phyloP scores from a whole-genome alignment of 116 monocot genomes.

The Papilionanthe hybrid region DNA sequence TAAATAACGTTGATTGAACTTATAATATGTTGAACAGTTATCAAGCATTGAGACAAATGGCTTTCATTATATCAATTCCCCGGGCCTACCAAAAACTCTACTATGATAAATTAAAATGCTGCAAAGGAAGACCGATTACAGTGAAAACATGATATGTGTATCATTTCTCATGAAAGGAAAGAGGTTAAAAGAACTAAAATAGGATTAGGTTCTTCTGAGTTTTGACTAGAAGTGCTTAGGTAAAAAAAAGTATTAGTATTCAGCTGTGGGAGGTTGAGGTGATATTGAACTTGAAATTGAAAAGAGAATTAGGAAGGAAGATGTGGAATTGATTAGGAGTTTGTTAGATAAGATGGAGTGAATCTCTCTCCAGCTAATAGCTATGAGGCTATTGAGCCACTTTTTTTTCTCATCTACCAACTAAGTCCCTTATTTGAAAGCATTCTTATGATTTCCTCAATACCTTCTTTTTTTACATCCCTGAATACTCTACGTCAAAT shows the following conservation, averaged over 20 bases:
- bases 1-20: neutral
- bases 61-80: neutral
- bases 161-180: neutral
- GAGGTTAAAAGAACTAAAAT: neutral
- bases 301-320: neutral
- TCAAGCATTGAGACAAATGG: neutral
- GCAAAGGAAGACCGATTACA: no score
- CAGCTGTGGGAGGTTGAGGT: neutral
- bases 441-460: neutral
- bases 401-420: no score
- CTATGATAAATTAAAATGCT: no score
- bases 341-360: neutral
- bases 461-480: neutral
- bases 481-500: neutral
- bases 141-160: neutral
- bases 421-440: neutral
- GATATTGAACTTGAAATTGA: neutral
- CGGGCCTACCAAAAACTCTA: neutral
- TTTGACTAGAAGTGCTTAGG: neutral
- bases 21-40: neutral
- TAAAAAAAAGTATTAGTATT: no score
- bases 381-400: no score
- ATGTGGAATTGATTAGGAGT: neutral
- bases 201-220: neutral
- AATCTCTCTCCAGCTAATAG: neutral